Percentiles rank a stretch among this genome's conserved stretches.
phyloP scores from a whole-genome alignment of 257 asterid genomes.

The Forsythia suspensa region DNA sequence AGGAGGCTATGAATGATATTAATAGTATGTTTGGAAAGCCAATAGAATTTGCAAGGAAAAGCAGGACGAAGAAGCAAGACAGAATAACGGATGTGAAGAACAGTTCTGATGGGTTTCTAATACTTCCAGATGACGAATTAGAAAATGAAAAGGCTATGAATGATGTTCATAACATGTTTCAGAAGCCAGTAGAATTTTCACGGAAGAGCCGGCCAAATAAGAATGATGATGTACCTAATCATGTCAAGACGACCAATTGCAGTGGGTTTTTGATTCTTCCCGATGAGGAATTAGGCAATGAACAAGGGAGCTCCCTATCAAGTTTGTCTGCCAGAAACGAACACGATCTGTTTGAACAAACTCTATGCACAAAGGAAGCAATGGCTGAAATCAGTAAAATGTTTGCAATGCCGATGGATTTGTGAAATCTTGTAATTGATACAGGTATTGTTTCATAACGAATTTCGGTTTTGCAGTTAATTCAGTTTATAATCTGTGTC shows the following conservation, averaged over 20 bases:
- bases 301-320: constrained; percentile 40
- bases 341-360: constrained; percentile 69
- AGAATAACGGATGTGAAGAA: constrained; percentile 35
- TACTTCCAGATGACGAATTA: constrained; percentile 56
- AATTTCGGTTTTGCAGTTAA: constrained; percentile 3
- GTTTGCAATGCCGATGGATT: constrained; percentile 87
- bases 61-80: constrained; percentile 58
- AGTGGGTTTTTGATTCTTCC: constrained; percentile 67
- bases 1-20: constrained; percentile 96
- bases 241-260: constrained; percentile 17
- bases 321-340: constrained; percentile 37
- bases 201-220: constrained; percentile 13
- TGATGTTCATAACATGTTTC: constrained; percentile 9
- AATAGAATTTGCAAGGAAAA: constrained; percentile 75
- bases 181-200: constrained; percentile 23
- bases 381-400: constrained; percentile 82
- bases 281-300: constrained; percentile 52
- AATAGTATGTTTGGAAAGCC: constrained; percentile 94
- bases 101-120: constrained; percentile 41
- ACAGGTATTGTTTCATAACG: neutral
- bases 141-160: constrained; percentile 22
- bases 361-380: constrained; percentile 87
- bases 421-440: constrained; percentile 51
- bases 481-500: neutral
- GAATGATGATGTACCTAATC: constrained; percentile 18